Conservation (phyloP, 345 rosid species). For the Syzygium aqueum region DNA sequence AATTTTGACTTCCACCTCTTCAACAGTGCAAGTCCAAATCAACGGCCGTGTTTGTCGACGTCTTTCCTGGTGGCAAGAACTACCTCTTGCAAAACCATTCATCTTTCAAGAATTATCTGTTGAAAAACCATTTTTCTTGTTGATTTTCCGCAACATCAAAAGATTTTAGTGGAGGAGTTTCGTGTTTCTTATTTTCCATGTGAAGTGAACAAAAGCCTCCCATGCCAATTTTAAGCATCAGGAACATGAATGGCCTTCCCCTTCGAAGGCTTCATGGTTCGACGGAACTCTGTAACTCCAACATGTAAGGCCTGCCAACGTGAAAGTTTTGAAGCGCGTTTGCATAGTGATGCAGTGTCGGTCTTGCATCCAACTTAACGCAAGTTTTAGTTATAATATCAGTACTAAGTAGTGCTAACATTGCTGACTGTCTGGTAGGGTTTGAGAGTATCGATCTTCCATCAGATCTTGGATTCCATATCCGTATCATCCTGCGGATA, state of each 20-base stretch:
- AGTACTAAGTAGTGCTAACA: neutral
- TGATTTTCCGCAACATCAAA: neutral
- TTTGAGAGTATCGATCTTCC: neutral
- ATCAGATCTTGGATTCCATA: neutral
- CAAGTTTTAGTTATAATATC: neutral
- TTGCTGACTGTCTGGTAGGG: neutral
- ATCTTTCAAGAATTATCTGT: neutral
- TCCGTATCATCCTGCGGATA: neutral
- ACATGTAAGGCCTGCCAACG: neutral
- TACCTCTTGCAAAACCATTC: neutral
- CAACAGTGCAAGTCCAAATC: neutral
- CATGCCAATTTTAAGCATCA: neutral
- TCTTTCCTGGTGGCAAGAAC: neutral
- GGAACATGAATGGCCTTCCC: neutral
- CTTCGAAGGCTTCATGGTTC: neutral
- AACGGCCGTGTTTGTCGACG: neutral
- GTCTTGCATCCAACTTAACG: neutral
- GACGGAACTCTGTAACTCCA: neutral
- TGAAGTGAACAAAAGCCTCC: neutral
- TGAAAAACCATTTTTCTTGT: neutral
- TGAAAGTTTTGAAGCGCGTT: neutral
- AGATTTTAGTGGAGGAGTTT: neutral
- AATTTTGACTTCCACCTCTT: neutral
- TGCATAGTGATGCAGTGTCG: neutral
- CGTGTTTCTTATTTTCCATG: neutral